Conservation (phyloP, 2,329 filamentous ascomycete genomes). For the Phialocephala sp. region DNA sequence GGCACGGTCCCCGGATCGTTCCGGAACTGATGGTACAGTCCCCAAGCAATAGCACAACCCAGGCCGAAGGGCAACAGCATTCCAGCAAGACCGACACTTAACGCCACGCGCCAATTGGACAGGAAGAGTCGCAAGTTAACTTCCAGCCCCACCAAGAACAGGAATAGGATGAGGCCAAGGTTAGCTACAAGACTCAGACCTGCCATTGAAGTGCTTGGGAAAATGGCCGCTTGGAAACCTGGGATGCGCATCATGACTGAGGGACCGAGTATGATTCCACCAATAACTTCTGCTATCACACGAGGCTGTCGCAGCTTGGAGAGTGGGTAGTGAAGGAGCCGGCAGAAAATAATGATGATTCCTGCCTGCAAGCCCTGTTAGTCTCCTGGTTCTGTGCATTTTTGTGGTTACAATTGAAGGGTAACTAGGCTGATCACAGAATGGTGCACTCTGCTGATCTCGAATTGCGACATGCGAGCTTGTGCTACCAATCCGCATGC, state of each 20-base stretch:
- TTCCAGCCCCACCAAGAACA: constrained; percentile 88
- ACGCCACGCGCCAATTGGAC: constrained; percentile 80
- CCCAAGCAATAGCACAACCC: constrained; percentile 80
- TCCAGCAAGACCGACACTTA: constrained; percentile 78
- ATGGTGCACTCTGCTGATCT: background rate
- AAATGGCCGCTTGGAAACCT: constrained; percentile 76
- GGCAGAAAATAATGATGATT: constrained; percentile 78
- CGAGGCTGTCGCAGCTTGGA: constrained; percentile 79
- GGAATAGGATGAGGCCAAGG: constrained; percentile 80
- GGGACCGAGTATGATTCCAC: constrained; percentile 83
- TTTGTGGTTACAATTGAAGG: background rate
- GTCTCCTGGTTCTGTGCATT: constrained; percentile 8
- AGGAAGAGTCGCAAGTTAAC: constrained; percentile 80
- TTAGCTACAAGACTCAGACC: constrained; percentile 81
- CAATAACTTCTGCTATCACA: constrained; percentile 84
- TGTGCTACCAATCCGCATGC: constrained; percentile 15
- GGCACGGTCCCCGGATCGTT: constrained; percentile 53
- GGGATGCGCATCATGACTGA: constrained; percentile 89
- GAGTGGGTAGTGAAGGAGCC: constrained; percentile 76
- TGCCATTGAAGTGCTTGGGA: constrained; percentile 76
- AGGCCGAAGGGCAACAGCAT: constrained; percentile 85
- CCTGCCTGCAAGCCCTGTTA: constrained; percentile 54
- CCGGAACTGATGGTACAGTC: constrained; percentile 76
- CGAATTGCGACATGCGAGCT: constrained; percentile 9
- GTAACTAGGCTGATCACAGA: background rate